Base-by-base conservation (phyloP, 345 rosid species). In the Murraya paniculata region DNA sequence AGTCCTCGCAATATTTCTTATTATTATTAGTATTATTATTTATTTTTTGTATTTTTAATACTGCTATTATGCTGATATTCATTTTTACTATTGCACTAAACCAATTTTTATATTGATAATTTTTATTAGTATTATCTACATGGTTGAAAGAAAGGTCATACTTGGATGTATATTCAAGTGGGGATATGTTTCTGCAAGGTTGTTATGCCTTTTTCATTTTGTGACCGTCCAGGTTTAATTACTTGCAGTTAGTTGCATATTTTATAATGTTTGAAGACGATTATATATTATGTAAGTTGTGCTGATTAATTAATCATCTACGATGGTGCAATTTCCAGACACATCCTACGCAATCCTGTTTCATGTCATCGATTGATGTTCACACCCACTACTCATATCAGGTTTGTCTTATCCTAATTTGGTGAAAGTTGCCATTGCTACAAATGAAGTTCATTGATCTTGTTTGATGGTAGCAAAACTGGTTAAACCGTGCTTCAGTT, bases 301-400 rank as follows among this genome's bases (percentile, higher is more conserved):
- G 60, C 69, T 72, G 69, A 68, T n/a, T 22, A 28, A 41, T 81
- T 76, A 50, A 53, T 64, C 60, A n/a, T 73, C 33, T 25, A 64
- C 53, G 3, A 45, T 79, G 69, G 56, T 74, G 77, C 67, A 72
- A 73, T 79, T 80, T 80, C 27, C 97, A 96, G 99, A 96, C 99
- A 0, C 99, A 96, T 89, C 99, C 99, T 38, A 89, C 99, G 4
- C 99, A 96, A 76, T 94, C 99, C 70, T 96, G 99, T 86, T 96
- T 96, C 89, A 94, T 96, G 99, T 96, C 99, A 61, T 94, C 99
- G 18, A 88, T 96, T 77, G 99, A 96, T 89, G 84, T 96, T 75
- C 99, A 96, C 85, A 96, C 99, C 56, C 99, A 96, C 84, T 96
- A 94, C 83, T 92, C 99, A 10, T 96, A 96, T 82, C 98, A 96